Base-by-base conservation (phyloP, 192 early-diverging fungal genomes). In the Dissophora globulifera region DNA sequence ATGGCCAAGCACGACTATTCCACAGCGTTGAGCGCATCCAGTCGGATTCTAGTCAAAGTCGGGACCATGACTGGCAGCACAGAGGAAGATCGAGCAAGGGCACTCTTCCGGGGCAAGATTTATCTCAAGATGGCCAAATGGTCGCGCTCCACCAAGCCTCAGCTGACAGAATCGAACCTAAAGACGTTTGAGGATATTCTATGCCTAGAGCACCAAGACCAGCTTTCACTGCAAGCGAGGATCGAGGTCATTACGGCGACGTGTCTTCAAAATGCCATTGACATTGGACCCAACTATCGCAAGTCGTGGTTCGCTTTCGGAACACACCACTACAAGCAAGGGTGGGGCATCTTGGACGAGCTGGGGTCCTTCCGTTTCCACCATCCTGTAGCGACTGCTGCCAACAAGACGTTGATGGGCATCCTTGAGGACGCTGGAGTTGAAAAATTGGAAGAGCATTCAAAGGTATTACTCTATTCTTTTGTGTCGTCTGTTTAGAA, bases 291-390 rank as follows among this genome's bases (percentile, higher is more conserved):
- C 7, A 57, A 55, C 17, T 69, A 68, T 62, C 43, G 60, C 4
- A 90, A 90, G 69, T 81, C 85, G 8, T 92, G 92, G 92, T 88
- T 88, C 40, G 57, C 79, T 4, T 86, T 83, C 60, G 90, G 83
- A 23, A 74, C 80, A 15, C 85, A 86, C 62, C 78, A 80, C 50
- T 90, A 91, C 40, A 71, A 81, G 47, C 62, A 85, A 58, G 91
- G 86, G 0, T 72, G 81, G 78, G 75, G 74, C 29, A 67, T 89
- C 20, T 38, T 93, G 31, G 88, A 87, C 25, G 84, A 87, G 30
- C 25, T 85, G 11, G 35, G 64, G 4, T 76, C 72, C 5, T 76
- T 62, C 40, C 62, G 72, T 19, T 60, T 76, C 27, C 72, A 76
- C 20, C 72, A 76, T 26, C 72, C 72, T 43, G 64, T 76, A 11